Percentiles rank a stretch among this genome's conserved stretches.
phyloP scores from a whole-genome alignment of 2,329 filamentous ascomycete species.

The Diaporthe batatas region DNA sequence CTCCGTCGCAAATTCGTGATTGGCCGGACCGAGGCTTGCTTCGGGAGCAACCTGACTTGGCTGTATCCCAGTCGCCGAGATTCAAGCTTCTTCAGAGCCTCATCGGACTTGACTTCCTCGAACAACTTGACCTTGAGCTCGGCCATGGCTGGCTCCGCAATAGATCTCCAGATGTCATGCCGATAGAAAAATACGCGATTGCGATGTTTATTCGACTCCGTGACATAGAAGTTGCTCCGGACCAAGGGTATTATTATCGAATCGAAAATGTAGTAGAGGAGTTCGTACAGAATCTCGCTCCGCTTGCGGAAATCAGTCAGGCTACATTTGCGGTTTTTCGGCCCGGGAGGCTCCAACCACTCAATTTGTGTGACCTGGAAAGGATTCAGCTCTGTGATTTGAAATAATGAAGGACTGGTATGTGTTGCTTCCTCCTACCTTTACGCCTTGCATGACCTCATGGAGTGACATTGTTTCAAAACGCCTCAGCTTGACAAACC shows the following conservation, averaged over 20 bases:
- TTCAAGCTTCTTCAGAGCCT: conserved; percentile 70
- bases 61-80: conserved; percentile 80
- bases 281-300: conserved; percentile 82
- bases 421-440: conserved; percentile 63
- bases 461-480: conserved; percentile 88
- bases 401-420: conserved; percentile 9
- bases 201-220: conserved; percentile 85
- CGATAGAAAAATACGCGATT: conserved; percentile 93
- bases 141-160: conserved; percentile 80
- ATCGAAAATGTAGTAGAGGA: conserved; percentile 94
- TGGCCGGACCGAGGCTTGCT: conserved; percentile 79
- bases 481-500: conserved; percentile 81
- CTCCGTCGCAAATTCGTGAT: conserved; percentile 88
- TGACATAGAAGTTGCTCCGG: conserved; percentile 91
- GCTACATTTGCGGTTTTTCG: conserved; percentile 69
- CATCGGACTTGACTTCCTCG: conserved; percentile 75
- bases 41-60: conserved; percentile 85
- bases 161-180: conserved; percentile 87
- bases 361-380: conserved; percentile 74
- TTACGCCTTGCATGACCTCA: conserved; percentile 80
- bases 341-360: conserved; percentile 77
- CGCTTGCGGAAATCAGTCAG: conserved; percentile 81
- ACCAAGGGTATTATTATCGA: conserved; percentile 90
- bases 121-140: conserved; percentile 80
- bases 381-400: conserved; percentile 12